Evolutionary conservation across 1,284 basidiomycete species (phyloP).

Genomic region (Vanrija pseudolonga): DNA sequence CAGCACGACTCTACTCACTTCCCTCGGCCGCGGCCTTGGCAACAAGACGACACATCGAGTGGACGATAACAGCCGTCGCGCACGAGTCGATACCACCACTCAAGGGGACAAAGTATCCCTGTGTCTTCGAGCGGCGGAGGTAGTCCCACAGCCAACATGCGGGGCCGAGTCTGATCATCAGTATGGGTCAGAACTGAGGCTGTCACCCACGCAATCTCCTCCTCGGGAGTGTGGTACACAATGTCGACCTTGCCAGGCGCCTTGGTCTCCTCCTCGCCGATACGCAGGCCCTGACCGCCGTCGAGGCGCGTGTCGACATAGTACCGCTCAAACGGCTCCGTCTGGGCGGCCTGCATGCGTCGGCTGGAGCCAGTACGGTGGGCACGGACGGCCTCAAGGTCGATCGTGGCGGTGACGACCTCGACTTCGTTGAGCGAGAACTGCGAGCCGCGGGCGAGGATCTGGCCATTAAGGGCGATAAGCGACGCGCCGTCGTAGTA

Average conservation of each 20-base stretch:
- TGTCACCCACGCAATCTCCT: conserved; percentile 88
- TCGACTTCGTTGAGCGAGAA: conserved; percentile 95
- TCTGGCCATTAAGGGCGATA: conserved; percentile 88
- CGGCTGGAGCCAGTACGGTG: conserved; percentile 77
- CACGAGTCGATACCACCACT: conserved; percentile 98
- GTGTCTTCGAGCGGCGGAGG: conserved; percentile 83
- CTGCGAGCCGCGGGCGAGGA: conserved; percentile 92
- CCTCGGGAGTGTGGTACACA: conserved; percentile 81
- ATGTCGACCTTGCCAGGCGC: conserved; percentile 57
- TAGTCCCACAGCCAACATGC: conserved; percentile 99
- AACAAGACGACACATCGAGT: conserved; percentile 92
- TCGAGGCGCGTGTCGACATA: conserved; percentile 72
- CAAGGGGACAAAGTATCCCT: conserved; percentile 93
- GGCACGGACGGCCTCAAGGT: conserved; percentile 89
- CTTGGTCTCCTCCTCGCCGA: conserved; percentile 61
- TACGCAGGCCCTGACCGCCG: conserved; percentile 55
- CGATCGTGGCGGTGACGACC: conserved; percentile 90
- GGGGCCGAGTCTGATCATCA: conserved; percentile 71
- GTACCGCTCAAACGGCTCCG: conserved; percentile 70
- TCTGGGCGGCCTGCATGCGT: conserved; percentile 79
- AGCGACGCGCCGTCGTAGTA: conserved; percentile 98
- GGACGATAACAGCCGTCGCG: conserved; percentile 91
- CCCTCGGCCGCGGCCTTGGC: conserved; percentile 66
- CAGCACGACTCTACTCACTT: conserved; percentile 57
- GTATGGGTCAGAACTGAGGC: neutral